Base-by-base conservation (phyloP, 345 rosid genomes). In the Arabidopsis suecica region DNA sequence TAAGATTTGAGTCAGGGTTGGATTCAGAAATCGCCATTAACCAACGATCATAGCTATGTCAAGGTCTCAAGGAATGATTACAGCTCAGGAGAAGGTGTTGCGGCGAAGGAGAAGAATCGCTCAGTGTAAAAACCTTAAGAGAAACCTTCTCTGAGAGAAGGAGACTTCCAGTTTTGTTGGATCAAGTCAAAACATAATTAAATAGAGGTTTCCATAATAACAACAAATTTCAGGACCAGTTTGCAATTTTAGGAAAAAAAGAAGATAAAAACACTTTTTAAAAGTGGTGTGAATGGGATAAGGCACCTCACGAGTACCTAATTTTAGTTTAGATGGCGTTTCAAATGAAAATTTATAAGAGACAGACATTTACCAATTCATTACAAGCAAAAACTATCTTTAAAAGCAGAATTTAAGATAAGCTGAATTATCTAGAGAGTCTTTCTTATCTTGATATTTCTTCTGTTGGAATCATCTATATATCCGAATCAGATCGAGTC, bases 1-100 rank as follows among this genome's bases (percentile, higher is more conserved):
- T 64, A 36, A 3, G 68, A 37, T 37, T 62, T 59, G 71, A 60
- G 44, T 68, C 42, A 33, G 36, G 28, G 49, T 1, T 74, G n/a
- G 79, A 56, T 54, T 62, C 72, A 63, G 53, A 42, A 62, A 55
- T 72, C 78, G 81, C 78, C 81, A 78, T 78, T 60, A 78, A 78
- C 74, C 60, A 9, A 78, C 28, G 65, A 59, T 72, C 81, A 78
- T 78, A 61, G 74, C 73, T 72, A 0, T 72, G 63, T 58, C 51
- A 69, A 50, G 32, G 45, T 7, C 55, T 68, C 73, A 42, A 22
- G 33, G 61, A 44, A 60, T 60, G 53, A 60, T 60, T 50, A 14
- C 54, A 50, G 61, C 11, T 16, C 18, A n/a, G 49, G 32, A 56
- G 50, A 44, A 44, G 18, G 32, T 49, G 22, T 62, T 62, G 80